A percentile compares a stretch with the other conserved stretches of the same genome.
Evolutionary conservation across 768 basidiomycete species (phyloP).

Genomic region (Amanita molliuscula): DNA sequence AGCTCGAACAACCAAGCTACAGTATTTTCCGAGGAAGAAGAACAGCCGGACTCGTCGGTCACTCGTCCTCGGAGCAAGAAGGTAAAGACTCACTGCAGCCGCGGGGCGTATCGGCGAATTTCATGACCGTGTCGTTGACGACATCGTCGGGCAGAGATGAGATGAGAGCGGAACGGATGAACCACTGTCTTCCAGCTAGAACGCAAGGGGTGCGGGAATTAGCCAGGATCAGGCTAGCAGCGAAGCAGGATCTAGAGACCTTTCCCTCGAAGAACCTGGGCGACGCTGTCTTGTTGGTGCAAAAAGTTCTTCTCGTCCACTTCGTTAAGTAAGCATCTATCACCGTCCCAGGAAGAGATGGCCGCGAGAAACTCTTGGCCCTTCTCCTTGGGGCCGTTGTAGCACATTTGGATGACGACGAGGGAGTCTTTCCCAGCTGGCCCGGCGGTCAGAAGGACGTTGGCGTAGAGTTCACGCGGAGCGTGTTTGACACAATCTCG

Average conservation of each 20-base stretch:
- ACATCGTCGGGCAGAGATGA: conserved; percentile 80
- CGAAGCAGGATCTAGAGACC: conserved; percentile 29
- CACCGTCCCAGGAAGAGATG: conserved; percentile 85
- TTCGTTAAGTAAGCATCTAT: conserved; percentile 78
- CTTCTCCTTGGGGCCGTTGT: conserved; percentile 64
- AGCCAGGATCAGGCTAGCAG: neutral
- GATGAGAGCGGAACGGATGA: conserved; percentile 79
- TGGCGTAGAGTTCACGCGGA: conserved; percentile 81
- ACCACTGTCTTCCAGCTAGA: conserved; percentile 79
- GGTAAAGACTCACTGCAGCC: conserved; percentile 69
- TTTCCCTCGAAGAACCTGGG: conserved; percentile 79
- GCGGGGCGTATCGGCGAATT: conserved; percentile 76
- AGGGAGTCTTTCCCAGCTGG: conserved; percentile 77
- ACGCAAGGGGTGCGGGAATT: neutral
- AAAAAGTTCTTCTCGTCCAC: conserved; percentile 85
- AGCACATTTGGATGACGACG: conserved; percentile 89
- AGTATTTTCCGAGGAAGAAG: neutral
- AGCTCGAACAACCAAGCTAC: conserved; percentile 90
- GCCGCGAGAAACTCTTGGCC: conserved; percentile 71
- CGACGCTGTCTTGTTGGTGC: conserved; percentile 86
- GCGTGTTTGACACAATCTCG: conserved; percentile 88
- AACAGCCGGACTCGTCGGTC: neutral
- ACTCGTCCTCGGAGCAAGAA: neutral
- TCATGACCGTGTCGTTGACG: conserved; percentile 71
- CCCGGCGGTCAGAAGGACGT: conserved; percentile 84